Evolutionary conservation across 2,329 filamentous ascomycete genomes (phyloP).

Genomic region (Alternaria gansuensis): DNA sequence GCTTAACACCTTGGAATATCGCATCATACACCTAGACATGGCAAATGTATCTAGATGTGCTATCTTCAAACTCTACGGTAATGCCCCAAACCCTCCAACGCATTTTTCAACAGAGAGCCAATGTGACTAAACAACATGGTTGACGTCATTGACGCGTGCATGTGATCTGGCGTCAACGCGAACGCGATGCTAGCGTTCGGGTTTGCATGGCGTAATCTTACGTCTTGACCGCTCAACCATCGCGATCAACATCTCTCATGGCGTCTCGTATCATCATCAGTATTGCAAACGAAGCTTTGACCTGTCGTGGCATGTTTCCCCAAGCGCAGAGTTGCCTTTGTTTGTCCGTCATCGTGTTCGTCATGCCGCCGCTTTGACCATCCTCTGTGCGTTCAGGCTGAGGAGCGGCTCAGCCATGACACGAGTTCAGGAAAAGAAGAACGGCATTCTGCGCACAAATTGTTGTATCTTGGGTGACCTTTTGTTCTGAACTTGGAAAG

Average conservation of each 20-base stretch:
- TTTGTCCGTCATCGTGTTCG: background rate
- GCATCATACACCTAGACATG: background rate
- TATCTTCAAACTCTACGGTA: background rate
- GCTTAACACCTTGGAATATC: background rate
- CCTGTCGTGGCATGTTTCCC: background rate
- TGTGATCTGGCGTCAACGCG: constrained; percentile 22
- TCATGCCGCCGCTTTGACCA: constrained; percentile 3
- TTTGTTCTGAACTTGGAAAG: background rate
- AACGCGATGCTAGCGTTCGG: constrained; percentile 2
- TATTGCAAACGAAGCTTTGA: background rate
- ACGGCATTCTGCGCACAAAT: background rate
- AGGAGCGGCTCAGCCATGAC: background rate
- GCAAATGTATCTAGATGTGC: background rate
- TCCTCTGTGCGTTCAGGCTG: constrained; percentile 3
- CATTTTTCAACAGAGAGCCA: background rate
- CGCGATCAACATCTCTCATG: background rate
- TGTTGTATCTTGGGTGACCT: background rate
- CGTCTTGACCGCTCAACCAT: constrained; percentile 10
- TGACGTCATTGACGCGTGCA: constrained; percentile 19
- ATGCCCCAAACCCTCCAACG: background rate
- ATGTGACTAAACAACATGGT: constrained; percentile 1
- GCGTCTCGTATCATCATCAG: background rate
- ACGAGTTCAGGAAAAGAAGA: background rate
- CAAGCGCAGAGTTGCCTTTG: constrained; percentile 2
- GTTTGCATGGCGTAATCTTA: background rate